A percentile compares a stretch with the other conserved stretches of the same genome.
These are phyloP conservation scores for Peronospora farinosa DNA, from an alignment of 352 stramenopile species.

Conservation along the genomic window DNA sequence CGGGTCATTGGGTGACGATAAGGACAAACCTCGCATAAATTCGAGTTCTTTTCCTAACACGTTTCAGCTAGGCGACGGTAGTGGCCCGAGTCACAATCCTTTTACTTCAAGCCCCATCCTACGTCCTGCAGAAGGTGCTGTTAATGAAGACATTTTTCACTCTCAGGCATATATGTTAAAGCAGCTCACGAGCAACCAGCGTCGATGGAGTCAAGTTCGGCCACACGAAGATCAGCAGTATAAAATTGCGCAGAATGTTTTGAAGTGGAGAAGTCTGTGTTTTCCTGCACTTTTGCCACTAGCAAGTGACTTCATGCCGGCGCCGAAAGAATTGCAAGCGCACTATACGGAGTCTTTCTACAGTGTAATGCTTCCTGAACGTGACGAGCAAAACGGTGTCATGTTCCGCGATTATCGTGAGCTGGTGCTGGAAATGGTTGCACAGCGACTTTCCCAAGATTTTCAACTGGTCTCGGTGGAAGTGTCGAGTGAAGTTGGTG, in stretches of 20 bases:
- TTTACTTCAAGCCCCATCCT: constrained; percentile 59
- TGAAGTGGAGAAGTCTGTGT: constrained; percentile 96
- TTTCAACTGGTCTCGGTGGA: constrained; percentile 81
- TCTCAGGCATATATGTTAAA: constrained; percentile 70
- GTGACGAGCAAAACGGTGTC: constrained; percentile 56
- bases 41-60: constrained; percentile 61
- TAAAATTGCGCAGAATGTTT: constrained; percentile 76
- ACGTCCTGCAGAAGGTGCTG: constrained; percentile 33
- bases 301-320: constrained; percentile 87
- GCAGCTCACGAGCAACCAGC: constrained; percentile 89
- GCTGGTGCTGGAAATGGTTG: constrained; percentile 82
- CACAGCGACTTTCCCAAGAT: constrained; percentile 75
- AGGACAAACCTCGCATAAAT: constrained; percentile 32
- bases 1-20: constrained; percentile 33
- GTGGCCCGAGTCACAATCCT: constrained; percentile 32
- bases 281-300: constrained; percentile 93
- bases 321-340: constrained; percentile 63
- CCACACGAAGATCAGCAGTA: constrained; percentile 49
- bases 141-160: constrained; percentile 69
- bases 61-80: constrained; percentile 43
- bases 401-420: constrained; percentile 72
- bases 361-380: constrained; percentile 68
- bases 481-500: constrained; percentile 27
- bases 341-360: constrained; percentile 86
- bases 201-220: constrained; percentile 94